Conservation (phyloP, 2,329 filamentous ascomycete genomes). For the Emergomyces orientalis region DNA sequence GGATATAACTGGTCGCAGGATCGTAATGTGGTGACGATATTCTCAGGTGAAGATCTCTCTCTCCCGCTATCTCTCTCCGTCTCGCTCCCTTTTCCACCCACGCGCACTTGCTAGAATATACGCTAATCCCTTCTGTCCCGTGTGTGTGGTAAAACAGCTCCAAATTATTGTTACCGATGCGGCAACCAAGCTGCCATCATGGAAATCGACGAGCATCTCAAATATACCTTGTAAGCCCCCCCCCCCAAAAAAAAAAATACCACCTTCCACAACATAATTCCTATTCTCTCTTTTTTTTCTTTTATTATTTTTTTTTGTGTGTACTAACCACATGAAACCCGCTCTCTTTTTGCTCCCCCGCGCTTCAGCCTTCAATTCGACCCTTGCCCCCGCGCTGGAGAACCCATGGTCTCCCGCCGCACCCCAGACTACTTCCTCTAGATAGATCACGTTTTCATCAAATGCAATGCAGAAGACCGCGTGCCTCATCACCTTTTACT, state of each 20-base stretch:
- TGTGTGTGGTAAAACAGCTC: conserved; percentile 45
- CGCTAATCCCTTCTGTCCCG: neutral
- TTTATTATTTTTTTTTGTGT: neutral
- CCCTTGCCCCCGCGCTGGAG: conserved; percentile 90
- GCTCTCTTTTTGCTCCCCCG: conserved; percentile 9
- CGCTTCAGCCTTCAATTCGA: conserved; percentile 89
- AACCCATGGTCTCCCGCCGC: conserved; percentile 96
- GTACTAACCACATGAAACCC: neutral
- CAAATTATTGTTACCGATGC: conserved; percentile 97
- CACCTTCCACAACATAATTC: neutral
- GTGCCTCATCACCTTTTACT: neutral
- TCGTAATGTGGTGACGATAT: conserved; percentile 95
- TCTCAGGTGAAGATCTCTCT: conserved; percentile 59
- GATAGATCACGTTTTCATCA: conserved; percentile 11
- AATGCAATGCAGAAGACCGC: neutral
- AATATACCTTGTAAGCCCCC: conserved; percentile 90
- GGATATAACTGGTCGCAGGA: conserved; percentile 99
- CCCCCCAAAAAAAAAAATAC: neutral
- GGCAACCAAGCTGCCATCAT: conserved; percentile 99
- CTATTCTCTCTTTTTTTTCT: no score
- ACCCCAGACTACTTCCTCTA: conserved; percentile 99
- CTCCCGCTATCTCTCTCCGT: no score
- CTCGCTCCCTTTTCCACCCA: neutral
- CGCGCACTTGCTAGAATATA: neutral
- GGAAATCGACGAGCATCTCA: conserved; percentile 98